Conservation (phyloP, 176 grass and related monocot species). For the Alopecurus myosuroides region DNA sequence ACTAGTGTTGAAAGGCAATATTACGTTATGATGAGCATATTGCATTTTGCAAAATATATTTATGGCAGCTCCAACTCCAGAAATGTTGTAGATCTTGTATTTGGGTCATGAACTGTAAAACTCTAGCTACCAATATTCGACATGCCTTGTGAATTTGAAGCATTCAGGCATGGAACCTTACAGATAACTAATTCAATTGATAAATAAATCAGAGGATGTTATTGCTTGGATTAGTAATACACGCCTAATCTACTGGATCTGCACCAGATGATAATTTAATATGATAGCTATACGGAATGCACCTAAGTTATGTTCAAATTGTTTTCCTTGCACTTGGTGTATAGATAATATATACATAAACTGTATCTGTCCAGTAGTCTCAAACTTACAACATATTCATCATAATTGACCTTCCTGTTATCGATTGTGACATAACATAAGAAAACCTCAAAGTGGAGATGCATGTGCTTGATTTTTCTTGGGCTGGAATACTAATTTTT, state of each 20-base stretch:
- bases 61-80: background rate
- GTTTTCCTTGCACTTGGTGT: background rate
- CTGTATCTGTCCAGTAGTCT: background rate
- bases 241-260: background rate
- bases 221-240: background rate
- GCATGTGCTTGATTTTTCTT: background rate
- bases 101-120: background rate
- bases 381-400: background rate
- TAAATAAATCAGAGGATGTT: background rate
- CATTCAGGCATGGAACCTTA: background rate
- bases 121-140: background rate
- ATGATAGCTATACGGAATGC: background rate
- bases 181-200: background rate
- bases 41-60: background rate
- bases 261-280: background rate
- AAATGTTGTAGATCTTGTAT: background rate
- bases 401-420: background rate
- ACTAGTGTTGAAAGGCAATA: background rate
- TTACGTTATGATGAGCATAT: background rate
- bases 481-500: slow-evolving; percentile 24
- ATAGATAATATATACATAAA: background rate
- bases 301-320: background rate
- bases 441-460: background rate
- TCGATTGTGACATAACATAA: background rate
- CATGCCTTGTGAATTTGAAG: background rate